phyloP scores from a whole-genome alignment of 2,329 filamentous ascomycete species.

The Ustulina deusta region DNA sequence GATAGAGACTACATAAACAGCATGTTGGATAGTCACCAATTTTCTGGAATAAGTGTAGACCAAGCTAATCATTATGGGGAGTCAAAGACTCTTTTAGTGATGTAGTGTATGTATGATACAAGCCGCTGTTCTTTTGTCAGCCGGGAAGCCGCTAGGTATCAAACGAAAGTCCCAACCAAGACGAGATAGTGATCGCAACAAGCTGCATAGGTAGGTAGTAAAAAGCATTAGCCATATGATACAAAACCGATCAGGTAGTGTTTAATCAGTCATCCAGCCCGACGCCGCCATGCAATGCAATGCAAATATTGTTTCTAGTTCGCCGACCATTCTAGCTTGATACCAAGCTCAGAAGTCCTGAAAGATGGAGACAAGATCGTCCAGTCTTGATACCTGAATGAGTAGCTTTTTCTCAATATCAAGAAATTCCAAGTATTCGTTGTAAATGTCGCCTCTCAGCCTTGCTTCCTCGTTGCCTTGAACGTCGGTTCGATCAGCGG shows the following conservation, averaged over 20 bases:
- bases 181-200: not conserved
- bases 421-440: conserved; percentile 68
- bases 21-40: not conserved
- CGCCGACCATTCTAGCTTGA: conserved; percentile 29
- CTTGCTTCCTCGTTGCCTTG: conserved; percentile 85
- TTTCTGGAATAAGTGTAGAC: not conserved
- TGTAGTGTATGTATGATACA: not conserved
- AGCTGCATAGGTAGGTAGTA: conserved; percentile 4
- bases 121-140: conserved; percentile 1
- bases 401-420: conserved; percentile 79
- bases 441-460: conserved; percentile 79
- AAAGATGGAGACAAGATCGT: conserved; percentile 85
- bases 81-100: not conserved
- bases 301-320: conserved; percentile 28
- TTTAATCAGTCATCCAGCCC: conserved; percentile 29
- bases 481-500: conserved; percentile 88
- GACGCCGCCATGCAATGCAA: conserved; percentile 51
- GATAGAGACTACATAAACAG: not conserved
- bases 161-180: not conserved
- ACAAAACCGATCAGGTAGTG: conserved; percentile 28
- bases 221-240: conserved; percentile 26
- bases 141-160: conserved; percentile 1
- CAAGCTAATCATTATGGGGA: not conserved
- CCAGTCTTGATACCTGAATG: conserved; percentile 81
- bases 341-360: conserved; percentile 69